Evolutionary conservation across 495 filamentous ascomycete genomes (phyloP).

Genomic region (Penicillium canescens): DNA sequence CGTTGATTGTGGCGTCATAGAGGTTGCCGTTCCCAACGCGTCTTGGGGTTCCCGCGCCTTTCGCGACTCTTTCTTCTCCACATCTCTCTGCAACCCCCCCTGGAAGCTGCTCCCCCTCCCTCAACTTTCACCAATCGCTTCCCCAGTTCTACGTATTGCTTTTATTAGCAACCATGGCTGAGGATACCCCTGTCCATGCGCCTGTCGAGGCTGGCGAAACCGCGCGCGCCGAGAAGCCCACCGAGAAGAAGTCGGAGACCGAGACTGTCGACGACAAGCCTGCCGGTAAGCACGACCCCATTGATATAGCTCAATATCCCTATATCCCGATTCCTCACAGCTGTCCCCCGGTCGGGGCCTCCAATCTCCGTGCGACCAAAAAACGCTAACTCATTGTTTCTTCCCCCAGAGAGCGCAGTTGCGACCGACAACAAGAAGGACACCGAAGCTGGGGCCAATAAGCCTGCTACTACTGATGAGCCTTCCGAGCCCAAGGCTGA

Average conservation of each 20-base stretch:
- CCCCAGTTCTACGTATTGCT: constrained; percentile 10
- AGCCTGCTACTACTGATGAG: constrained; percentile 26
- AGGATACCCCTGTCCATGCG: constrained; percentile 38
- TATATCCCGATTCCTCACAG: background rate
- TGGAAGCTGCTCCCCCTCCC: constrained; percentile 22
- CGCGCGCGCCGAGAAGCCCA: constrained; percentile 34
- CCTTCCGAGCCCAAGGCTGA: constrained; percentile 36
- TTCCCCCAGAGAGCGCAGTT: constrained; percentile 22
- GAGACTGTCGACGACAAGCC: constrained; percentile 34
- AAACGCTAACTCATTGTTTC: constrained; percentile 24
- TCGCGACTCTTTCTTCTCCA: constrained; percentile 49
- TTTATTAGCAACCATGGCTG: constrained; percentile 40
- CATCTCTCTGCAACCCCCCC: constrained; percentile 28
- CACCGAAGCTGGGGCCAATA: constrained; percentile 25
- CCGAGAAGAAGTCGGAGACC: constrained; percentile 30
- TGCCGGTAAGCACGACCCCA: constrained; percentile 30
- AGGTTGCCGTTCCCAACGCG: constrained; percentile 27
- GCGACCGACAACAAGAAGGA: constrained; percentile 35
- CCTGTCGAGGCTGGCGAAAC: constrained; percentile 36
- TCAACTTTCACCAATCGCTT: constrained; percentile 18
- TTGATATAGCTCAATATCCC: background rate
- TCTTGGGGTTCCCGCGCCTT: constrained; percentile 42
- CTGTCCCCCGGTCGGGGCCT: background rate
- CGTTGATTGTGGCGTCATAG: constrained; percentile 28
- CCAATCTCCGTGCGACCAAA: constrained; percentile 22